phyloP scores from a whole-genome alignment of 2,329 filamentous ascomycete genomes.

The Ophiostoma perfectum region DNA sequence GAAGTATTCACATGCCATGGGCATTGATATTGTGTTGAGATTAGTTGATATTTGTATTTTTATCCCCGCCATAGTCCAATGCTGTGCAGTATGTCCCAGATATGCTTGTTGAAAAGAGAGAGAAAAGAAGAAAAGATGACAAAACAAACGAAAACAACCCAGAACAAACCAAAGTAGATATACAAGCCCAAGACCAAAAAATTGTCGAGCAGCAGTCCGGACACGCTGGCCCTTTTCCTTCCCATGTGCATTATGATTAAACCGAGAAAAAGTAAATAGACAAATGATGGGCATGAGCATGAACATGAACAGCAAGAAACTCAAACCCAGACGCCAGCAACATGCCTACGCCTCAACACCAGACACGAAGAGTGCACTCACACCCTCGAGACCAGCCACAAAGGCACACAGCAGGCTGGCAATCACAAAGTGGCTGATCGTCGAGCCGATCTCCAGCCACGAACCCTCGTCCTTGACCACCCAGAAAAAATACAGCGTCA shows the following conservation, averaged over 20 bases:
- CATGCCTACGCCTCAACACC: slow-evolving; percentile 39
- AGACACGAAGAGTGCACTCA: slow-evolving; percentile 75
- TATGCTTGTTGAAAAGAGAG: neutral
- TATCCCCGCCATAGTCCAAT: neutral
- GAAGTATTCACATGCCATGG: too few species aligned
- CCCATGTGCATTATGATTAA: neutral
- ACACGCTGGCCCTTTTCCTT: slow-evolving; percentile 1
- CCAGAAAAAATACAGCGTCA: slow-evolving; percentile 97
- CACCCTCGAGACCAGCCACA: slow-evolving; percentile 77
- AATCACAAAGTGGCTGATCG: slow-evolving; percentile 92
- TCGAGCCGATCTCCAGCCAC: slow-evolving; percentile 96
- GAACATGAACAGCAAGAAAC: neutral
- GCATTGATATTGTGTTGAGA: neutral
- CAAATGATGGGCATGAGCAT: neutral
- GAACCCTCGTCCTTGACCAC: slow-evolving; percentile 94
- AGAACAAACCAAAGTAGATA: neutral
- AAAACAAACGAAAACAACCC: neutral
- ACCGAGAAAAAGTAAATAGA: neutral
- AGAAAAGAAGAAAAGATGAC: neutral
- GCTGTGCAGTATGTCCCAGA: neutral
- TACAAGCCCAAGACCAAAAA: neutral
- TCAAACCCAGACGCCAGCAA: neutral
- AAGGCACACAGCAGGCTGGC: slow-evolving; percentile 86
- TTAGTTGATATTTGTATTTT: neutral
- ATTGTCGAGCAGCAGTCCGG: neutral